A percentile compares a stretch with the other conserved stretches of the same genome.
These are phyloP conservation scores for Theileria parva DNA, from an alignment of 169 alveolate species.

Conservation along the genomic window DNA sequence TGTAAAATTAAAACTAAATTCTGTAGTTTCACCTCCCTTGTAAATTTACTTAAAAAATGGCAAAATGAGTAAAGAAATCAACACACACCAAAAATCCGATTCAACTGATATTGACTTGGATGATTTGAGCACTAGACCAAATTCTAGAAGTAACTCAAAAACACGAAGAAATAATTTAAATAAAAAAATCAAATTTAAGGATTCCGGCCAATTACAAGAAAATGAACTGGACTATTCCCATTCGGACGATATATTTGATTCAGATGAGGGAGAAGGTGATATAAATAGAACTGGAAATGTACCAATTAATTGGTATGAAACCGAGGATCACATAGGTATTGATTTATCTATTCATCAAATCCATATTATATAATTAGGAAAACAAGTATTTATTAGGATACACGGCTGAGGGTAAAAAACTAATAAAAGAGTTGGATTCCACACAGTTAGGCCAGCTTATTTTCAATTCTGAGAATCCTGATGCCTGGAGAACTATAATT, in stretches of 20 bases:
- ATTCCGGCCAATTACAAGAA: constrained; percentile 20
- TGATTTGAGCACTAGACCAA: constrained; percentile 39
- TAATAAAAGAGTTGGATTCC: constrained; percentile 58
- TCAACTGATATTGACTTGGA: background rate
- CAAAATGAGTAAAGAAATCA: background rate
- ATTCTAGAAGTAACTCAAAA: constrained; percentile 28
- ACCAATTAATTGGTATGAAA: constrained; percentile 59
- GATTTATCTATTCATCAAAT: background rate
- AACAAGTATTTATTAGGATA: constrained; percentile 29
- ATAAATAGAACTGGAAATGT: constrained; percentile 59
- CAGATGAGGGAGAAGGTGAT: constrained; percentile 63
- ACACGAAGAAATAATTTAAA: background rate
- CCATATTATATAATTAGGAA: background rate
- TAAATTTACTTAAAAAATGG: background rate
- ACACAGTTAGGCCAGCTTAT: constrained; percentile 60
- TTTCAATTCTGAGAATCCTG: constrained; percentile 62
- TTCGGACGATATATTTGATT: constrained; percentile 44
- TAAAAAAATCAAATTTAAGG: background rate
- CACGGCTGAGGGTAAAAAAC: constrained; percentile 59
- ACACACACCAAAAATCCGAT: background rate
- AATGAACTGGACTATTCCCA: background rate
- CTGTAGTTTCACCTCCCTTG: background rate
- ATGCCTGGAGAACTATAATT: constrained; percentile 63
- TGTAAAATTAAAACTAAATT: background rate
- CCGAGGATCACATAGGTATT: constrained; percentile 62